Evolutionary conservation across 2,329 filamentous ascomycete genomes (phyloP).

Genomic region (Herpotrichia juniperi): DNA sequence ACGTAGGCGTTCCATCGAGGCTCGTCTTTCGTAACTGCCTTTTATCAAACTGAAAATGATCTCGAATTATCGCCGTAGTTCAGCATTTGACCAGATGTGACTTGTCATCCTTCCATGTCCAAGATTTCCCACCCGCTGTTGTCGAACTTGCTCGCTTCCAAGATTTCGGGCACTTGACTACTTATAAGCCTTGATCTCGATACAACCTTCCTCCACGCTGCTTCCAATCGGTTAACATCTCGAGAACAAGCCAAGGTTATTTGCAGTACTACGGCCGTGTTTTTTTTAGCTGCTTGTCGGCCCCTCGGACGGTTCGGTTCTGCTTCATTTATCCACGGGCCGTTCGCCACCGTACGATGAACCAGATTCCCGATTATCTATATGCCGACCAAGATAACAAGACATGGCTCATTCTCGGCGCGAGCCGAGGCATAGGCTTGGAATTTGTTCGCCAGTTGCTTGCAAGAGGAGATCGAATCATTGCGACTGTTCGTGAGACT

Average conservation of each 20-base stretch:
- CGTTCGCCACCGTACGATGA: constrained; percentile 33
- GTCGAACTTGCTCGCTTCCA: neutral
- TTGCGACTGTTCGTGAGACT: constrained; percentile 57
- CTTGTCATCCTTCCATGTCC: neutral
- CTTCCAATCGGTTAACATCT: neutral
- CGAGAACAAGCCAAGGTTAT: neutral
- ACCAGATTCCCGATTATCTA: constrained; percentile 51
- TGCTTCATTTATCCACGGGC: neutral
- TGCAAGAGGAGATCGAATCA: constrained; percentile 54
- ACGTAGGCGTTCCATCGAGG: no score
- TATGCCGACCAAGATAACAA: constrained; percentile 49
- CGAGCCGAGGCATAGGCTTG: constrained; percentile 56
- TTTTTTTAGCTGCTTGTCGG: constrained; percentile 2
- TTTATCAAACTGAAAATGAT: constrained; percentile 1
- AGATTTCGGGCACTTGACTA: neutral
- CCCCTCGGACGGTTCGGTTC: constrained; percentile 3
- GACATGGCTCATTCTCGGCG: constrained; percentile 56
- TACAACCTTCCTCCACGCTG: neutral
- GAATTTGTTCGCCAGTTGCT: constrained; percentile 61
- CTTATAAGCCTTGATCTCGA: neutral
- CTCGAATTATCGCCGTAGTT: neutral
- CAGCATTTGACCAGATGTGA: constrained; percentile 1
- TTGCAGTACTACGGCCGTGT: constrained; percentile 1
- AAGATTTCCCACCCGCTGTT: neutral
- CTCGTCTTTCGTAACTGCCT: no score